Conservation (phyloP, 2,329 filamentous ascomycete species). For the Venturia aucupariae region DNA sequence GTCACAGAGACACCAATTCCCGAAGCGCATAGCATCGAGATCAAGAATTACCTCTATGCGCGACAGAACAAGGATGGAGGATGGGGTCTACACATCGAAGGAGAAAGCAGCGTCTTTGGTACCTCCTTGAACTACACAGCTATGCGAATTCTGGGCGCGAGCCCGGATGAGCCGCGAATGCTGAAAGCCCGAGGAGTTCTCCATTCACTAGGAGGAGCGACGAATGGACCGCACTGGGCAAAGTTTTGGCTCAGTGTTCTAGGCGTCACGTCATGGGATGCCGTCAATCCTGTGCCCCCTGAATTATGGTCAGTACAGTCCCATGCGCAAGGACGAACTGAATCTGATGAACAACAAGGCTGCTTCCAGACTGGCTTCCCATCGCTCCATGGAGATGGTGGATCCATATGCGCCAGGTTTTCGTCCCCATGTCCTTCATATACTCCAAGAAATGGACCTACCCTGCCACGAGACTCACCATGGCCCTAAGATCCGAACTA, state of each 20-base stretch:
- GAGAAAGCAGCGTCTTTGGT: constrained; percentile 83
- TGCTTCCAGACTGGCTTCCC: constrained; percentile 83
- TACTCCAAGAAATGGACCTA: constrained; percentile 77
- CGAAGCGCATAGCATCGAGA: constrained; percentile 70
- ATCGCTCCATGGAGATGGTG: constrained; percentile 92
- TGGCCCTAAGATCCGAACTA: constrained; percentile 67
- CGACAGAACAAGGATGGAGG: constrained; percentile 86
- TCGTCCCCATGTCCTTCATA: constrained; percentile 81
- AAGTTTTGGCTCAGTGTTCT: constrained; percentile 90
- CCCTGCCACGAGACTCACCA: constrained; percentile 64
- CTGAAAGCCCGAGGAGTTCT: constrained; percentile 73
- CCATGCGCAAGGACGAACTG: background rate
- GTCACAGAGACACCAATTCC: constrained; percentile 82
- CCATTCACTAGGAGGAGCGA: constrained; percentile 76
- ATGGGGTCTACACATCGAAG: constrained; percentile 95
- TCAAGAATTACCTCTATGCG: constrained; percentile 84
- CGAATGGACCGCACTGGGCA: constrained; percentile 84
- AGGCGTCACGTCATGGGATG: constrained; percentile 77
- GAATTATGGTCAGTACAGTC: constrained; percentile 63
- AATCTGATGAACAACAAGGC: constrained; percentile 28
- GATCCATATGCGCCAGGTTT: constrained; percentile 98
- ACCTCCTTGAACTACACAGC: constrained; percentile 80
- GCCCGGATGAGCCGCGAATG: constrained; percentile 75
- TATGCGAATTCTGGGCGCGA: constrained; percentile 72
- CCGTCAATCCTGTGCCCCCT: constrained; percentile 88